phyloP scores from a whole-genome alignment of 257 asterid species.

The Petunia axillaris region DNA sequence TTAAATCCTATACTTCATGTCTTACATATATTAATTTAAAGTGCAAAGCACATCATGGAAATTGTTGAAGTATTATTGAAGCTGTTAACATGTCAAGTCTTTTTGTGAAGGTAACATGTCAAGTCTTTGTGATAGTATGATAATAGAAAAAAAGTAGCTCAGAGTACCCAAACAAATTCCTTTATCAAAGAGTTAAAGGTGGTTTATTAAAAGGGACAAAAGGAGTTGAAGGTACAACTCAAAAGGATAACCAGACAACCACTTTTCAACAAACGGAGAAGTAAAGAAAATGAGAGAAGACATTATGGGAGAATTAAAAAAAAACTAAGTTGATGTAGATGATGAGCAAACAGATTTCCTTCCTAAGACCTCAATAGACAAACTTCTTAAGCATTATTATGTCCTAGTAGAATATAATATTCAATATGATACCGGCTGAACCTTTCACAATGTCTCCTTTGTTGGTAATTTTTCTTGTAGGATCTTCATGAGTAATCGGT shows the following conservation, averaged over 20 bases:
- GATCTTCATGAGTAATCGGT: not conserved
- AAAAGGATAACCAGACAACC: not conserved
- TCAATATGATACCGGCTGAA: not conserved
- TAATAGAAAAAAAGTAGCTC: not conserved
- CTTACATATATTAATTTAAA: constrained; percentile 10
- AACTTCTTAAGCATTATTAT: too few relatives aligned
- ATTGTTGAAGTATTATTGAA: not conserved
- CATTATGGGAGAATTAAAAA: too few relatives aligned
- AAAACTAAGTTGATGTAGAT: too few relatives aligned
- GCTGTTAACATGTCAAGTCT: not conserved
- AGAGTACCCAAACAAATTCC: constrained; percentile 16
- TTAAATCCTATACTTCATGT: constrained; percentile 1
- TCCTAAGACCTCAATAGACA: too few relatives aligned
- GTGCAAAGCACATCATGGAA: not conserved
- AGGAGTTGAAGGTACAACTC: not conserved
- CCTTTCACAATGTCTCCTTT: not conserved
- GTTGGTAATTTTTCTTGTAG: not conserved
- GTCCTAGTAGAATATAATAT: not conserved
- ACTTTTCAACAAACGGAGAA: not conserved
- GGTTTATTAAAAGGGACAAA: too few relatives aligned
- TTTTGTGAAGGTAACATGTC: too few relatives aligned
- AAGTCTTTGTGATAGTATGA: not conserved
- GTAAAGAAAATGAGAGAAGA: too few relatives aligned
- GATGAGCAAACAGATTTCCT: too few relatives aligned
- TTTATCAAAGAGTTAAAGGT: not conserved